Evolutionary conservation across 768 basidiomycete species (phyloP).

Genomic region (Coprinopsis cinerea): DNA sequence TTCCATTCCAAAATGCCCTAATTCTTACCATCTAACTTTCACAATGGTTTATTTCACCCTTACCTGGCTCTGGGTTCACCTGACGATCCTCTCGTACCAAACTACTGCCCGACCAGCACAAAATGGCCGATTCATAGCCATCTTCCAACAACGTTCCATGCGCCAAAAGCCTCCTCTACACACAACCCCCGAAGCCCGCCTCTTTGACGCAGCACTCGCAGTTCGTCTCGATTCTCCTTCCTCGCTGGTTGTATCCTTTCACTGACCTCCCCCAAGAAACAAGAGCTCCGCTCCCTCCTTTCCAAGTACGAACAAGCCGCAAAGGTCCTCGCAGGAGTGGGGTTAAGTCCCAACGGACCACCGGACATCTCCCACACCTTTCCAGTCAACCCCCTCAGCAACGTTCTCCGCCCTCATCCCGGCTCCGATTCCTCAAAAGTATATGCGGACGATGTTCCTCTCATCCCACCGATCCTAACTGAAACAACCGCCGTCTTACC

Average conservation of each 20-base stretch:
- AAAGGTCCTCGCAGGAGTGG: conserved; percentile 10
- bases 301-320: conserved; percentile 17
- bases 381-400: conserved; percentile 6
- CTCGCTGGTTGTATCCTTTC: neutral
- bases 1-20: too few relatives aligned
- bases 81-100: neutral
- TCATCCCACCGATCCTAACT: conserved; percentile 14
- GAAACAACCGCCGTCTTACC: conserved; percentile 18
- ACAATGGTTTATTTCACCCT: too few relatives aligned
- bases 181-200: neutral
- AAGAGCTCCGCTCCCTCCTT: conserved; percentile 12
- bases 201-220: neutral
- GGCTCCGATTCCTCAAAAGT: neutral
- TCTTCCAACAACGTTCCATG: neutral
- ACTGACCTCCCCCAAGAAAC: conserved; percentile 10
- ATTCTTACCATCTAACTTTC: too few relatives aligned
- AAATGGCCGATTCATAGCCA: neutral
- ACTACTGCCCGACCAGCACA: neutral
- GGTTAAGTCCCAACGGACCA: conserved; percentile 1
- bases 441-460: conserved; percentile 9
- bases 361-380: neutral
- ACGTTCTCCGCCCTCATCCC: neutral
- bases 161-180: conserved; percentile 3
- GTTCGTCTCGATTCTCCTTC: neutral
- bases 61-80: neutral